phyloP scores from a whole-genome alignment of 331 rosid genomes.

The Malus hybrid region DNA sequence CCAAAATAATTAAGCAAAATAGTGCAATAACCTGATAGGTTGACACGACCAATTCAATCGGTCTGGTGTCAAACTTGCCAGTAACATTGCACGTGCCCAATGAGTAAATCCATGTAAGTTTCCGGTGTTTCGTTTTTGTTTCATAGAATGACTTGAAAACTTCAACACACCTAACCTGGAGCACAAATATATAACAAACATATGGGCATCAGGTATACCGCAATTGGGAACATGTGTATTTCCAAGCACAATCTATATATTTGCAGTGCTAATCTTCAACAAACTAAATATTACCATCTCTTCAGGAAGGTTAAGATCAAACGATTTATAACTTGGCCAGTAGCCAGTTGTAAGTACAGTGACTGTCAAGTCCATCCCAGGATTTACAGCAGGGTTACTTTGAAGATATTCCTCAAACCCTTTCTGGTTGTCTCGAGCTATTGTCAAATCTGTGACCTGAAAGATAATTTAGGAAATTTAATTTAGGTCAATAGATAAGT shows the following conservation, averaged over 20 bases:
- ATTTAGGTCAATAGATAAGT: too few relatives aligned
- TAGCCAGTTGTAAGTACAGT: conserved; percentile 80
- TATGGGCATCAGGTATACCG: neutral
- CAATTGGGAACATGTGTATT: neutral
- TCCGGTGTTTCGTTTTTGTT: conserved; percentile 59
- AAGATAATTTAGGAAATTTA: neutral
- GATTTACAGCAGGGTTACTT: conserved; percentile 28
- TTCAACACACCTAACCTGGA: conserved; percentile 76
- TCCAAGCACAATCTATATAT: neutral
- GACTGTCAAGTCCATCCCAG: conserved; percentile 74
- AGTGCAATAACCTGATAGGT: conserved; percentile 55
- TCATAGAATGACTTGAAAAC: conserved; percentile 68
- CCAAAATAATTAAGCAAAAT: conserved; percentile 1
- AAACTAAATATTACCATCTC: conserved; percentile 57
- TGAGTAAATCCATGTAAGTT: conserved; percentile 85
- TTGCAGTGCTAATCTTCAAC: neutral
- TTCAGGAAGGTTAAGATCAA: conserved; percentile 63
- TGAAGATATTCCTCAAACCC: conserved; percentile 61
- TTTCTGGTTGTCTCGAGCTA: conserved; percentile 65
- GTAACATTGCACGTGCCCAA: conserved; percentile 60
- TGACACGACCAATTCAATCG: conserved; percentile 68
- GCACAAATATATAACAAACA: neutral
- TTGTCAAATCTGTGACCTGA: conserved; percentile 70
- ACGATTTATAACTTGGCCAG: conserved; percentile 87
- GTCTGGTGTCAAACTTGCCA: conserved; percentile 64